These are phyloP conservation scores for Marchantia polymorpha DNA, from an alignment of 225 moss, liverwort and hornwort genomes.

Conservation along the genomic window DNA sequence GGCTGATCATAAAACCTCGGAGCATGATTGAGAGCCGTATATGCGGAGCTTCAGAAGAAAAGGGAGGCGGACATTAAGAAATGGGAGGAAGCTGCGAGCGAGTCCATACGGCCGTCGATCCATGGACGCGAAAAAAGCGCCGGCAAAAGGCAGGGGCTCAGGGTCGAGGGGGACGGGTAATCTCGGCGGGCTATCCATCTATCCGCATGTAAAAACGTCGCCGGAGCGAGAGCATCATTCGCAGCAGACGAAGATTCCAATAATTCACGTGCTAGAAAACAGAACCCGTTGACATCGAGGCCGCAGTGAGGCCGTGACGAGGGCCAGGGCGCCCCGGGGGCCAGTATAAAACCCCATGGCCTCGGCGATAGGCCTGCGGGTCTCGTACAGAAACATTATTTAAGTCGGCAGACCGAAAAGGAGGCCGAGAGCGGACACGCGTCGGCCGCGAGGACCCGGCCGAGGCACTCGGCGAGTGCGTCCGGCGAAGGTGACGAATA, in stretches of 20 bases:
- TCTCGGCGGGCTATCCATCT: neutral
- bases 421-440: neutral
- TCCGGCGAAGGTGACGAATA: neutral
- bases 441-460: neutral
- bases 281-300: neutral
- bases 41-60: no score
- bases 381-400: neutral
- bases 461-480: neutral
- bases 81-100: no score
- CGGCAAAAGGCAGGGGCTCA: no score
- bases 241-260: neutral
- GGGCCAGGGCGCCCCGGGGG: neutral
- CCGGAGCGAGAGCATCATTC: neutral
- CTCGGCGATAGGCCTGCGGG: neutral
- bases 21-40: no score
- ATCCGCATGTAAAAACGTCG: neutral
- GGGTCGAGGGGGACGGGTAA: neutral
- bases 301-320: neutral
- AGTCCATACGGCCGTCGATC: no score
- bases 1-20: no score
- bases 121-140: no score
- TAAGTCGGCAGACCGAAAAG: neutral
- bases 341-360: neutral
- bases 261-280: neutral
- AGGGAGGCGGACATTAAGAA: no score